These are phyloP conservation scores for Isatis tinctoria DNA, from an alignment of 345 rosid species.

Conservation along the genomic window DNA sequence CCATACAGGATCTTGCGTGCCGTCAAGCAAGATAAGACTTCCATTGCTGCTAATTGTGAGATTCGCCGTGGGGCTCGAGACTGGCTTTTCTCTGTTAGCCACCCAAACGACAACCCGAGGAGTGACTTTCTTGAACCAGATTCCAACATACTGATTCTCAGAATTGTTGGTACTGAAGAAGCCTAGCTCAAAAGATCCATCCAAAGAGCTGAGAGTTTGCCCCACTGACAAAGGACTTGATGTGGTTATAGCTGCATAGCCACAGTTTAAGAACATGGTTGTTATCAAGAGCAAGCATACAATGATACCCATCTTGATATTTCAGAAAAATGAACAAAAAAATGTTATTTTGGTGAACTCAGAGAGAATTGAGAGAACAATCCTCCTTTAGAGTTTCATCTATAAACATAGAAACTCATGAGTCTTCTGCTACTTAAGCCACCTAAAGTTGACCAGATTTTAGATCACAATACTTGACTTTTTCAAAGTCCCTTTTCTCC, in stretches of 20 bases:
- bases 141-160: conserved; percentile 37
- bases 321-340: not conserved
- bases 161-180: conserved; percentile 32
- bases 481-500: not conserved
- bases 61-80: not conserved
- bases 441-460: conserved; percentile 22
- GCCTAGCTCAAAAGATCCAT: conserved; percentile 35
- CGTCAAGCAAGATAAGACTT: conserved; percentile 28
- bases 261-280: conserved; percentile 6
- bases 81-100: conserved; percentile 29
- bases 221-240: conserved; percentile 23
- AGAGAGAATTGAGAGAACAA: conserved; percentile 10
- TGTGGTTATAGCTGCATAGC: conserved; percentile 28
- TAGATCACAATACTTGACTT: conserved; percentile 21
- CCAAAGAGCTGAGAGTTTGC: conserved; percentile 29
- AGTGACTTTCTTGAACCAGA: conserved; percentile 40
- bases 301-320: conserved; percentile 9
- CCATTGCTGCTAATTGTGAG: conserved; percentile 30
- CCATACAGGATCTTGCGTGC: conserved; percentile 26
- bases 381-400: not conserved
- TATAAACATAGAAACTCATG: conserved; percentile 3
- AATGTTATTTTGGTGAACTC: not conserved
- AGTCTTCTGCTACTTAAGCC: conserved; percentile 1
- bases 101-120: conserved; percentile 39
- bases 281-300: conserved; percentile 22